Evolutionary conservation across 1,284 basidiomycete species (phyloP), one percentile per base, ranked within the genome.

Genomic region (Stygiomarasmius scandens): DNA sequence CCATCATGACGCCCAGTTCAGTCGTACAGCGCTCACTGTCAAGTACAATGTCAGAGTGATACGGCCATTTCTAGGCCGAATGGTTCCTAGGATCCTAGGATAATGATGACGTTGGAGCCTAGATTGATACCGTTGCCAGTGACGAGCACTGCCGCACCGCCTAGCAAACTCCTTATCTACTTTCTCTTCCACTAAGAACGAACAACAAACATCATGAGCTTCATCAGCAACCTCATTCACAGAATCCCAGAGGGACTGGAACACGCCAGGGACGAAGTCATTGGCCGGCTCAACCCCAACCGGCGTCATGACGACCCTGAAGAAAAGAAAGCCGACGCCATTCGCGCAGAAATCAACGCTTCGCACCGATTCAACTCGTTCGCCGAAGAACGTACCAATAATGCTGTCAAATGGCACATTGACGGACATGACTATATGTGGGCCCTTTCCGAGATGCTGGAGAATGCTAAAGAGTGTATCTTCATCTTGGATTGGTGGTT

Each of bases 351-450:
- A 66, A 95, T 96, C 67, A 87, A 87, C 61, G 83, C 84, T 2
- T 74, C 78, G 16, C 95, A 98, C 75, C 84, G 95, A 27, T 98
- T 93, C 74, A 69, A 84, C 38, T 92, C 89, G 63, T 98, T 97
- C 71, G 93, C 95, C 0, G 78, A 74, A 11, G 81, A 91, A 67
- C 77, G 90, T 24, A 61, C 74, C 1, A 78, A 84, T 14, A 96
- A 96, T 70, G 77, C 82, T 49, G 89, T 93, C 49, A 97, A 96
- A 75, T 97, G 92, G 93, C 92, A 94, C 67, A 82, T 95, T 51
- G 93, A 95, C 67, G 93, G 94, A 0, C 90, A 93, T 59, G 93
- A 97, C 75, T 97, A 96, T 71, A 92, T 97, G 81, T 96, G 90
- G 83, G 95, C 95, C 0, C 71, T 96, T 29, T 93, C 92, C 2